Percentiles rank a stretch among this genome's conserved stretches.
Conservation (phyloP, 129 eudicot species). For the Flaveria brownii region DNA sequence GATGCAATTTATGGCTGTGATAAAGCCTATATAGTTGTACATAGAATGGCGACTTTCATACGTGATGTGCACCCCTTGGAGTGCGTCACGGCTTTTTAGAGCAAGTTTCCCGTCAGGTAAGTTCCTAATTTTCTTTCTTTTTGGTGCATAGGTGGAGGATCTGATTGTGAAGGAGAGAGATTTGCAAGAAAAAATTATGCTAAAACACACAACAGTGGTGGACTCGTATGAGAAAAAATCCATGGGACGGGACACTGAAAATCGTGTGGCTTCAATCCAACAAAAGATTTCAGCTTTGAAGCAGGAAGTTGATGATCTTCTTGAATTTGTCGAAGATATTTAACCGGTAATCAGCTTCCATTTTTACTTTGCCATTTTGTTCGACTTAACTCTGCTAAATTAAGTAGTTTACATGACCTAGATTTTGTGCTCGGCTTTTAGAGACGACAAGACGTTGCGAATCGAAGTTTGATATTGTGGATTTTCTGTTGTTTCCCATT, state of each 20-base stretch:
- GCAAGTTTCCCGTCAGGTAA: not conserved
- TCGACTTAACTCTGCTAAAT: not conserved
- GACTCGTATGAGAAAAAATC: constrained; percentile 86
- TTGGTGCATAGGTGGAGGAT: constrained; percentile 72
- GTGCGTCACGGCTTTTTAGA: not conserved
- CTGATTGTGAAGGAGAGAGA: constrained; percentile 83
- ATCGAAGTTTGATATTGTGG: constrained; percentile 1
- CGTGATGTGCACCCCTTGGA: not conserved
- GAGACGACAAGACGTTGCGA: not conserved
- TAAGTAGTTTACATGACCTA: constrained; percentile 19
- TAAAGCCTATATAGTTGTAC: not conserved
- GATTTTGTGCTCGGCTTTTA: not conserved
- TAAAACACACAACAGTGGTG: constrained; percentile 78
- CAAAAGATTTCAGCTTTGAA: constrained; percentile 74
- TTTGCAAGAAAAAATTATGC: constrained; percentile 76
- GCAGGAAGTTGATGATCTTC: constrained; percentile 89
- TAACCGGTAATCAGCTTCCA: constrained; percentile 25
- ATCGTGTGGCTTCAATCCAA: constrained; percentile 72
- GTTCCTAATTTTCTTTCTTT: not conserved
- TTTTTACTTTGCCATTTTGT: not conserved
- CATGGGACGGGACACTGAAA: constrained; percentile 74
- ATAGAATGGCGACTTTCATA: not conserved
- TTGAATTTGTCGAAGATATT: constrained; percentile 77
- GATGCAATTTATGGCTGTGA: not conserved
- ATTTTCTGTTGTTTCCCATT: not conserved